phyloP scores from a whole-genome alignment of 2,329 filamentous ascomycete species.

The Fusarium kyushuense region DNA sequence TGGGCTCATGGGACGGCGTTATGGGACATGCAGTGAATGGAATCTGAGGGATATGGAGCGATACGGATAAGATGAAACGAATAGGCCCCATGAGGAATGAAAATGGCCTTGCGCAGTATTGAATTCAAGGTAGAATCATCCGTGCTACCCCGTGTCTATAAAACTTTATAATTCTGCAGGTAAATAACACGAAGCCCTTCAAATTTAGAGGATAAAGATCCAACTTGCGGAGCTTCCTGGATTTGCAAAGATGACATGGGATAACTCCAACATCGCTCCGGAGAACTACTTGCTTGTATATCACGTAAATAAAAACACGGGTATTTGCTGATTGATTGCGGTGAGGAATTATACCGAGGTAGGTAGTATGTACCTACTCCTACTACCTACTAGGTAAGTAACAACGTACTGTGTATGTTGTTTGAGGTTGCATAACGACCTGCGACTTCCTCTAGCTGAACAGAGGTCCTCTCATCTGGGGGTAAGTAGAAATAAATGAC shows the following conservation, averaged over 20 bases:
- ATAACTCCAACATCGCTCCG: neutral
- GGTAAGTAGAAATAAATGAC: neutral
- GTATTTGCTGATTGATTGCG: neutral
- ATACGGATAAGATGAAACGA: slow-evolving; percentile 10
- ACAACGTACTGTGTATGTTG: neutral
- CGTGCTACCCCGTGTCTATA: neutral
- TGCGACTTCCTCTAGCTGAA: neutral
- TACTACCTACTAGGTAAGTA: too few species aligned
- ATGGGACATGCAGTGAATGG: slow-evolving; percentile 2
- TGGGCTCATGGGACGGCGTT: slow-evolving; percentile 29
- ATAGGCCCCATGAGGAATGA: slow-evolving; percentile 16
- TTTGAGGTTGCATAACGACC: neutral
- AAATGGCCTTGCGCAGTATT: slow-evolving; percentile 27
- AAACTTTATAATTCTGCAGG: neutral
- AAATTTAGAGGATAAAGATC: neutral
- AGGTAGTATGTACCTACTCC: too few species aligned
- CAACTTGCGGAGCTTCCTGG: neutral
- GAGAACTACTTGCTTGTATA: neutral
- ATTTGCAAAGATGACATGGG: neutral
- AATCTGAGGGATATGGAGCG: slow-evolving; percentile 7
- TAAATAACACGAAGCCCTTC: neutral
- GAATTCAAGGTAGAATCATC: neutral
- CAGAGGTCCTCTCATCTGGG: neutral
- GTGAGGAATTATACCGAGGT: neutral
- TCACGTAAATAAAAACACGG: neutral